A percentile compares a stretch with the other conserved stretches of the same genome.
Conservation (phyloP, 2,329 filamentous ascomycete genomes). For the Fusarium fujikuroi region DNA sequence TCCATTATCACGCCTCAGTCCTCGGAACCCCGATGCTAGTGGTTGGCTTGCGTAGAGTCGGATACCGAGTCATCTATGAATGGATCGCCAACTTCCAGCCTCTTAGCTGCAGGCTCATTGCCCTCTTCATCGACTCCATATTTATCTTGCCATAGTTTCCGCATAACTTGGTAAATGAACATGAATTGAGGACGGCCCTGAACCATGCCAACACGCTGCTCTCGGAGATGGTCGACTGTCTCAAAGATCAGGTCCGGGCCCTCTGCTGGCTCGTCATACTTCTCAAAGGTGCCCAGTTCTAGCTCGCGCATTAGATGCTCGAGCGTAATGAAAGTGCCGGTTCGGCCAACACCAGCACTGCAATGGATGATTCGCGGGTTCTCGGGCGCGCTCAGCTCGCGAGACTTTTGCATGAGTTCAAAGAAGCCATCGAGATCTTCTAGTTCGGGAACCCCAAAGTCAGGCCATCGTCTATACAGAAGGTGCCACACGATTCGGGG, state of each 20-base stretch:
- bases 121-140: constrained; percentile 57
- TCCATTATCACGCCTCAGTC: neutral
- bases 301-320: constrained; percentile 90
- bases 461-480: constrained; percentile 88
- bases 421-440: constrained; percentile 75
- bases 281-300: constrained; percentile 74
- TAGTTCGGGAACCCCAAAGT: constrained; percentile 83
- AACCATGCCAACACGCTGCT: constrained; percentile 96
- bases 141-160: constrained; percentile 77
- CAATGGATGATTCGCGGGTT: constrained; percentile 84
- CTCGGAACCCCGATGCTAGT: constrained; percentile 15
- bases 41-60: constrained; percentile 11
- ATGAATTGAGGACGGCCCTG: constrained; percentile 85
- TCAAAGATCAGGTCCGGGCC: constrained; percentile 75
- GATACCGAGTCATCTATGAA: constrained; percentile 47
- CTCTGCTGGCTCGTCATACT: constrained; percentile 51
- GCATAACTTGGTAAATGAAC: constrained; percentile 89
- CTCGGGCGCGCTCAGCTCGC: constrained; percentile 63
- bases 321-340: constrained; percentile 95
- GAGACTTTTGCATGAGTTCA: constrained; percentile 74
- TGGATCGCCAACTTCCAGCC: constrained; percentile 62
- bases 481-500: constrained; percentile 81
- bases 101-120: constrained; percentile 62
- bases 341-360: constrained; percentile 92
- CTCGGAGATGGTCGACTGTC: constrained; percentile 81